A percentile compares a stretch with the other conserved stretches of the same genome.
Conservation (phyloP, 371 early-diverging fungal species). For the Conidiobolus incongruus region DNA sequence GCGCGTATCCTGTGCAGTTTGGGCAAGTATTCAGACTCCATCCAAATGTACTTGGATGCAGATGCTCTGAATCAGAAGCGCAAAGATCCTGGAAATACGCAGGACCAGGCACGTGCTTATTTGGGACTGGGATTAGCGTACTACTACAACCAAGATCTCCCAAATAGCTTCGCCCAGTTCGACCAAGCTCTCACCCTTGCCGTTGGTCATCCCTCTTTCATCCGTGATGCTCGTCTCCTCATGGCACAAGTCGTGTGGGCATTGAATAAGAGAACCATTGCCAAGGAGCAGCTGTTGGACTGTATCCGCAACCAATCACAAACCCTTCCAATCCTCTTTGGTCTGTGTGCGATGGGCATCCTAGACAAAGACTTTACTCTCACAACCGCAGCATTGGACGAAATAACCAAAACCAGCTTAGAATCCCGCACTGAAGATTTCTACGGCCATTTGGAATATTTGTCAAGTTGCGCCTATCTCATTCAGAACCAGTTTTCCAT, state of each 20-base stretch:
- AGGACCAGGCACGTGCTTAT: conserved; percentile 12
- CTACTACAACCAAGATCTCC: conserved; percentile 40
- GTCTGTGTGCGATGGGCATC: no score
- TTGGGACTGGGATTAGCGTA: conserved; percentile 52
- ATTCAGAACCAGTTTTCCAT: no score
- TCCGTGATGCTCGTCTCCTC: conserved; percentile 37
- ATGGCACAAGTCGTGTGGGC: conserved; percentile 75
- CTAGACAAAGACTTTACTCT: no score
- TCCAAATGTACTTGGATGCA: conserved; percentile 12
- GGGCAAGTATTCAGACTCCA: conserved; percentile 22
- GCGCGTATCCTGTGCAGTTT: conserved; percentile 33
- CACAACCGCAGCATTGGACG: no score
- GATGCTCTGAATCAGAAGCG: conserved; percentile 8
- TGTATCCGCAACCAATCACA: conserved; percentile 12
- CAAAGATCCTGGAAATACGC: not conserved
- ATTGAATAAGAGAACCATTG: conserved; percentile 48
- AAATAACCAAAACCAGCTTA: no score
- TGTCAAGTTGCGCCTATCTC: no score
- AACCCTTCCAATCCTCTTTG: not conserved
- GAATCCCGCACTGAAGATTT: no score
- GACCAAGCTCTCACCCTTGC: conserved; percentile 39
- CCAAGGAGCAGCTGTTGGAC: conserved; percentile 54
- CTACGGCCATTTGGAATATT: no score
- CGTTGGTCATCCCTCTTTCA: conserved; percentile 15
- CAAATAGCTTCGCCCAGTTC: conserved; percentile 40